These are phyloP conservation scores for Nepenthes gracilis DNA, from an alignment of 148 eudicot species.

Conservation along the genomic window DNA sequence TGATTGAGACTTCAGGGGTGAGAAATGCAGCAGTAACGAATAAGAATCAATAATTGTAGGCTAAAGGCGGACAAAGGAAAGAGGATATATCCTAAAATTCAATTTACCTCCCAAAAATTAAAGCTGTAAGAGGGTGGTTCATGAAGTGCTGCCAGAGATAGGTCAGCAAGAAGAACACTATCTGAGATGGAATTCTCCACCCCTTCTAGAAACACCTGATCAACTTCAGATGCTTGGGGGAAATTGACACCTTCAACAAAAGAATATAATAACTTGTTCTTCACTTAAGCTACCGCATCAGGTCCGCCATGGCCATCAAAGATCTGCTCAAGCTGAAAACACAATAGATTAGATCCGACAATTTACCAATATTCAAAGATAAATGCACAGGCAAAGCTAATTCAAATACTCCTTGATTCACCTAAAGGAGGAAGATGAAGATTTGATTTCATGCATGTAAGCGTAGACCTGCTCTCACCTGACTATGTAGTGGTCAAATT, in stretches of 20 bases:
- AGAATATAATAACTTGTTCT: constrained; percentile 32
- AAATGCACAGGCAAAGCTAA: background rate
- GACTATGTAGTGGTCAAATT: too few relatives aligned
- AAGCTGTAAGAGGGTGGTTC: constrained; percentile 73
- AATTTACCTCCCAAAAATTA: constrained; percentile 62
- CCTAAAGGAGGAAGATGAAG: background rate
- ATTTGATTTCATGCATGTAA: too few relatives aligned
- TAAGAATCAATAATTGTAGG: too few relatives aligned
- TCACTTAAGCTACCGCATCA: constrained; percentile 68
- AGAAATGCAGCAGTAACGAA: too few relatives aligned
- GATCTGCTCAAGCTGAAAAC: constrained; percentile 9
- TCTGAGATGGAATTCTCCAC: constrained; percentile 43
- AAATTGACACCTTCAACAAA: constrained; percentile 48
- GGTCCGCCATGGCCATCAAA: constrained; percentile 95
- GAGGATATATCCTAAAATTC: background rate
- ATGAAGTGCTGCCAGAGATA: constrained; percentile 56
- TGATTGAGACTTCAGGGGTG: too few relatives aligned
- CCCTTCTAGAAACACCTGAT: constrained; percentile 38
- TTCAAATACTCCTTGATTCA: background rate
- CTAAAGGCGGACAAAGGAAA: too few relatives aligned
- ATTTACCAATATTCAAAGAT: background rate
- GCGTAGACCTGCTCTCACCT: too few relatives aligned
- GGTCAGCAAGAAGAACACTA: constrained; percentile 60
- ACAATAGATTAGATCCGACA: background rate
- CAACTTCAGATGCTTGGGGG: constrained; percentile 39